Evolutionary conservation across 305 asterid species (phyloP).

Genomic region (Fraxinus paxiana): DNA sequence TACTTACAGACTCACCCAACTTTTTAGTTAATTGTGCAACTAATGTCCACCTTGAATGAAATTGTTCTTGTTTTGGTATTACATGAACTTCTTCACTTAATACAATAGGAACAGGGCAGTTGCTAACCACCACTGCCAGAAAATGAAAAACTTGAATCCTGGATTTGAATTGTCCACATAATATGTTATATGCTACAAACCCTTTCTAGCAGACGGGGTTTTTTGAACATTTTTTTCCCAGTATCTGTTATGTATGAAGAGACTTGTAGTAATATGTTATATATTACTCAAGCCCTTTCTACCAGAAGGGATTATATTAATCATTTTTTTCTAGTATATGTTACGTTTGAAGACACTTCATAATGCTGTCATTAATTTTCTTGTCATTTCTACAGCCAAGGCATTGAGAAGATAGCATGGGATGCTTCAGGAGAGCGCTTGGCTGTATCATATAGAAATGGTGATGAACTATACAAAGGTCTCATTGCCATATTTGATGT

Average conservation of each 20-base stretch:
- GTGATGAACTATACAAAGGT: conserved; percentile 75
- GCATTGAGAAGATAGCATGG: conserved; percentile 91
- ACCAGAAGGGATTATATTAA: background rate
- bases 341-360: conserved; percentile 1
- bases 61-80: background rate
- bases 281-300: background rate
- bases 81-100: background rate
- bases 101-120: background rate
- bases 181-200: background rate
- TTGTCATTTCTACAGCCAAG: conserved; percentile 39
- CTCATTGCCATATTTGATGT: conserved; percentile 85
- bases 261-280: background rate
- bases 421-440: conserved; percentile 96
- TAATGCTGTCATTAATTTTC: conserved; percentile 10
- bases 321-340: background rate
- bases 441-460: conserved; percentile 75
- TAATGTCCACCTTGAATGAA: conserved; percentile 6
- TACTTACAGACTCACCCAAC: conserved; percentile 12
- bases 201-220: background rate
- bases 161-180: background rate
- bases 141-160: background rate
- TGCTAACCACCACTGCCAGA: background rate
- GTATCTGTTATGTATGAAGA: background rate
- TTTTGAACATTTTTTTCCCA: background rate
- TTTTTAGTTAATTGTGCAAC: conserved; percentile 14